Evolutionary conservation across 768 basidiomycete genomes (phyloP).

Genomic region (Phallus indusiatus): DNA sequence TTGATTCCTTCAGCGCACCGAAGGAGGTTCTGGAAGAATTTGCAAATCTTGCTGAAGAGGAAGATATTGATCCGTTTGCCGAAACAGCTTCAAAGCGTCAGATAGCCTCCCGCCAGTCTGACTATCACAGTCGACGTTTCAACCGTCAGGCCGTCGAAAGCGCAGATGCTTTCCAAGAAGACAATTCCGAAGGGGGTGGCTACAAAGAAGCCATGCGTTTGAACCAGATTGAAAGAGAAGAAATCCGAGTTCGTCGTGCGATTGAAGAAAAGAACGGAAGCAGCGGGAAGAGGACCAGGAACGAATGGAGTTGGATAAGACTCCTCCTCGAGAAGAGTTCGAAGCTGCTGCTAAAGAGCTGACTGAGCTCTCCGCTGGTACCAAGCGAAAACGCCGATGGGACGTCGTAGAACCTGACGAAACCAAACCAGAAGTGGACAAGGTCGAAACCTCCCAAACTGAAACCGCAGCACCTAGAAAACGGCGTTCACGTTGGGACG

Average conservation of each 20-base stretch:
- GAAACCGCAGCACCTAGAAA: conserved; percentile 78
- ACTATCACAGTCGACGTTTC: conserved; percentile 92
- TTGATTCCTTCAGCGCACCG: conserved; percentile 88
- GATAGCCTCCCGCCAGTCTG: conserved; percentile 86
- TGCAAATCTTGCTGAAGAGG: conserved; percentile 86
- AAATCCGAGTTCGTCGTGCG: conserved; percentile 67
- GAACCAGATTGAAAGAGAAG: conserved; percentile 87
- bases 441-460: conserved; percentile 69
- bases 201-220: conserved; percentile 97
- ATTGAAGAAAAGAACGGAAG: conserved; percentile 85
- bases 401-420: conserved; percentile 44
- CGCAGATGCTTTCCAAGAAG: conserved; percentile 65
- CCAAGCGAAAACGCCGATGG: conserved; percentile 76
- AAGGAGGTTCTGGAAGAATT: conserved; percentile 94
- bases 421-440: conserved; percentile 39
- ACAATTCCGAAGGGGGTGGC: conserved; percentile 61
- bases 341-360: conserved; percentile 65
- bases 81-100: conserved; percentile 91
- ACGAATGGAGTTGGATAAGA: conserved; percentile 87
- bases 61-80: conserved; percentile 83
- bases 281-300: conserved; percentile 60
- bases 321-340: conserved; percentile 75
- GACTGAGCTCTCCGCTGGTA: conserved; percentile 37
- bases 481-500: conserved; percentile 94
- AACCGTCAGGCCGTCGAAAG: conserved; percentile 74